Evolutionary conservation across 139 green algal species (phyloP), one percentile per base, ranked within the genome.

Genomic region (Tetratostichococcus sp.): DNA sequence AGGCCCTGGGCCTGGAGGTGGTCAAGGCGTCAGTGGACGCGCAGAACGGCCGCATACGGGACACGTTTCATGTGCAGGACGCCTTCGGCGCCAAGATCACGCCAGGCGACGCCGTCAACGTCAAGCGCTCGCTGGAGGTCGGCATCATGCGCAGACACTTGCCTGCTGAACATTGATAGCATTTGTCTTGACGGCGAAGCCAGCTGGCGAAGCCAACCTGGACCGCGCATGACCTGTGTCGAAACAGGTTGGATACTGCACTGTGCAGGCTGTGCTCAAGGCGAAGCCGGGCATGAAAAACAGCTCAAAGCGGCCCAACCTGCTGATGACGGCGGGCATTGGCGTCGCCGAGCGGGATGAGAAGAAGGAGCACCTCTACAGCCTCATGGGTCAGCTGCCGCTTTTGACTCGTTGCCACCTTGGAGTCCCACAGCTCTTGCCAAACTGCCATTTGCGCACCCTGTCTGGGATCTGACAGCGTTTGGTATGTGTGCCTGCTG

Each of bases 21-120:
- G 74, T 62, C 23, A 87, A 87, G 75, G 85, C 90, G 16, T 75
- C 85, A 0, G 83, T 96, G 0, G 81, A 86, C 31, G 79, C 43
- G 42, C 76, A 80, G 34, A 75, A 78, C 35, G 79, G 79, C 50
- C 75, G 68, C 25, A 79, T 93, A 35, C 42, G 80, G 22, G 92
- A 97, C 86, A 86, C 70, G 23, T 98, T 98, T 77, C 97, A 88
- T 74, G 88, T 98, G 72, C 80, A 14, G 78, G 83, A 67, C 86
- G 43, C 69, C 77, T 43, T 73, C 72, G 67, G 79, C 69, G 35
- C 82, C 78, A 83, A 77, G 70, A 65, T 81, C 4, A 14, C 43
- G 1, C 42, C 82, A 19, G 32, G 22, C 22, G 76, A 84, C 0
- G 22, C 78, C 23, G 26, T 34, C 1, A 30, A 73, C 1, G 32